phyloP scores from a whole-genome alignment of 345 rosid genomes.

The Psidium guajava region DNA sequence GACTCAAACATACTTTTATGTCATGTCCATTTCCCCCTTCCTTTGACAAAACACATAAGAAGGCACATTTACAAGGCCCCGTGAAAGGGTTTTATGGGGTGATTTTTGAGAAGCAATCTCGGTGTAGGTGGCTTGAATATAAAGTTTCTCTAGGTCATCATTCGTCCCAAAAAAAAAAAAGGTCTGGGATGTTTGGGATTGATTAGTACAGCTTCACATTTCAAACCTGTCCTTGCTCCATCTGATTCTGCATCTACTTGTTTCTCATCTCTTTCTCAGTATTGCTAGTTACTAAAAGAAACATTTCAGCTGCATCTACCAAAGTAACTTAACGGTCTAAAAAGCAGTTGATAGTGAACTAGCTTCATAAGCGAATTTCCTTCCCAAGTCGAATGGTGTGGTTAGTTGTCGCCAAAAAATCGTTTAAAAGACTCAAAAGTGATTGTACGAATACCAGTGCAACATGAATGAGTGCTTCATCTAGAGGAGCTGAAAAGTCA shows the following conservation, averaged over 20 bases:
- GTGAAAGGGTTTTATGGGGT: not conserved
- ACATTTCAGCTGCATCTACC: not conserved
- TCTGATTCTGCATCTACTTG: not conserved
- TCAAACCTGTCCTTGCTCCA: not conserved
- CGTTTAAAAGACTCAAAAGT: not conserved
- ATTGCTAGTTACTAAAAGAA: not conserved
- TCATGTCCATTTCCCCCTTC: not conserved
- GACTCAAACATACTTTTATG: not conserved
- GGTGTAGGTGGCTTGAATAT: not conserved
- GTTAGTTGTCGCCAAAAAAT: not conserved
- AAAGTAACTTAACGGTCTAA: not conserved
- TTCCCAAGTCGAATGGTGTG: not conserved
- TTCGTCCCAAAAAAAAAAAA: not conserved
- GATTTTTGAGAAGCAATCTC: not conserved
- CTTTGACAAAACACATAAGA: not conserved
- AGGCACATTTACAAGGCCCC: not conserved
- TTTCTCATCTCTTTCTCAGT: not conserved
- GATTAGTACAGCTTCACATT: not conserved
- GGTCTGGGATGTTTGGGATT: not conserved
- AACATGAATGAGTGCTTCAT: slow-evolving; percentile 83
- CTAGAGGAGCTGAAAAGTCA: slow-evolving; percentile 90
- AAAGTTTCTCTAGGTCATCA: not conserved
- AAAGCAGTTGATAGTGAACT: not conserved
- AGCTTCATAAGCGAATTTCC: not conserved
- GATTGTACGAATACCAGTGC: slow-evolving; percentile 33